These are phyloP conservation scores for Leptosphaerulina australis DNA, from an alignment of 2,329 filamentous ascomycete genomes.

Conservation along the genomic window DNA sequence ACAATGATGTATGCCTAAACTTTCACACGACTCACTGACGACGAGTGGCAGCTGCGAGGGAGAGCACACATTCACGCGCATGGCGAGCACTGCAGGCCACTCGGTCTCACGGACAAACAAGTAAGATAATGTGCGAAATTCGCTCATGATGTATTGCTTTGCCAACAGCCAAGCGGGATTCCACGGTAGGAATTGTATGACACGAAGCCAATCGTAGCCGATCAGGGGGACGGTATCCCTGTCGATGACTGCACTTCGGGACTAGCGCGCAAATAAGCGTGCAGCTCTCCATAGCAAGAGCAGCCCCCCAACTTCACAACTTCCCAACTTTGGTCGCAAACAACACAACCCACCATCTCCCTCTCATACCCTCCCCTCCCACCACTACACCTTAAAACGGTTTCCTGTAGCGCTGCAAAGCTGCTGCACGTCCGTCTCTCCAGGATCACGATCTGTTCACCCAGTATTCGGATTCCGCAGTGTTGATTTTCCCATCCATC, in stretches of 20 bases:
- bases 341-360: conserved; percentile 17
- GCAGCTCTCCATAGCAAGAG: conserved; percentile 16
- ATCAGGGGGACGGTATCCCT: conserved; percentile 14
- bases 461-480: conserved; percentile 18
- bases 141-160: conserved; percentile 18
- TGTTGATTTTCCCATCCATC: conserved; percentile 33
- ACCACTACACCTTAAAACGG: conserved; percentile 28
- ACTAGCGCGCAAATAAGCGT: conserved; percentile 12
- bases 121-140: conserved; percentile 13
- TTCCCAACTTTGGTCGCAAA: conserved; percentile 17
- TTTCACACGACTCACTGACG: conserved; percentile 14
- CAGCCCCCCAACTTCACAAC: conserved; percentile 19
- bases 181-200: conserved; percentile 21
- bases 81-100: conserved; percentile 7
- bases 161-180: conserved; percentile 22
- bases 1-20: conserved; percentile 29
- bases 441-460: conserved; percentile 31
- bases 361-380: conserved; percentile 16
- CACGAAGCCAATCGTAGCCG: conserved; percentile 20
- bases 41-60: neutral
- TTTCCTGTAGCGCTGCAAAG: conserved; percentile 32
- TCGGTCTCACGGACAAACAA: conserved; percentile 10
- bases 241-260: conserved; percentile 9
- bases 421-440: conserved; percentile 32
- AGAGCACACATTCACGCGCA: neutral